These are phyloP conservation scores for Candida mattraensis DNA, from an alignment of 805 yeast genomes.

Conservation along the genomic window DNA sequence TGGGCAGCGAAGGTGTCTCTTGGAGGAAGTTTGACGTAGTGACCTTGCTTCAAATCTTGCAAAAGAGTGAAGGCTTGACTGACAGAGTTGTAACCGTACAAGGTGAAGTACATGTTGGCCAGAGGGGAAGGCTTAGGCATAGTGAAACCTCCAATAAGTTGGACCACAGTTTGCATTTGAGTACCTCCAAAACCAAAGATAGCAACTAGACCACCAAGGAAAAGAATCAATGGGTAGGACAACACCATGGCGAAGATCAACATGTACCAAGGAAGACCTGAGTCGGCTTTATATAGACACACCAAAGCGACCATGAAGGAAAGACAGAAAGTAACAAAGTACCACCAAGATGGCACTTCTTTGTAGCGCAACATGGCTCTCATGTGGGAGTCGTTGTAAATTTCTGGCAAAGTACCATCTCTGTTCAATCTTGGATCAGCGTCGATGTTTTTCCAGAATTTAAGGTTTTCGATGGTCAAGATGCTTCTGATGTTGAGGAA, in stretches of 20 bases:
- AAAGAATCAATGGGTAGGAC: constrained; percentile 16
- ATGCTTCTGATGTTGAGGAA: constrained; percentile 36
- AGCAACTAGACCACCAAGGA: constrained; percentile 26
- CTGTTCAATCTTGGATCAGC: constrained; percentile 22
- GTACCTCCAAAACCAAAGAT: constrained; percentile 29
- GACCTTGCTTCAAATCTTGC: constrained; percentile 43
- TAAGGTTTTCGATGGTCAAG: constrained; percentile 36
- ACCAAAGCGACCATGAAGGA: constrained; percentile 37
- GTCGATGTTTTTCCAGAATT: constrained; percentile 42
- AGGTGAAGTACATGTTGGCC: constrained; percentile 43
- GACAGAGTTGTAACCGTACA: constrained; percentile 40
- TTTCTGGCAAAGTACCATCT: constrained; percentile 23
- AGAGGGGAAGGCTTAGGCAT: constrained; percentile 35
- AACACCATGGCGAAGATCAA: constrained; percentile 18
- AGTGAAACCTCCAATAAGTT: constrained; percentile 40
- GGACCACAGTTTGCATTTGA: constrained; percentile 28
- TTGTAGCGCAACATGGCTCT: constrained; percentile 37
- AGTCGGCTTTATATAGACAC: constrained; percentile 23
- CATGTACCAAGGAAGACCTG: constrained; percentile 35
- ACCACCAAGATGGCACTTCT: constrained; percentile 40
- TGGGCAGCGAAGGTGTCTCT: constrained; percentile 42
- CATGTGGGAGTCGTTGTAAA: constrained; percentile 36
- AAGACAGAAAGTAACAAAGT: constrained; percentile 26
- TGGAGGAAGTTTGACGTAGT: constrained; percentile 45
- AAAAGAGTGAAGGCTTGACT: constrained; percentile 43